These are phyloP conservation scores for Trypanosoma scelopori DNA, from an alignment of 208 protist species.

Conservation along the genomic window DNA sequence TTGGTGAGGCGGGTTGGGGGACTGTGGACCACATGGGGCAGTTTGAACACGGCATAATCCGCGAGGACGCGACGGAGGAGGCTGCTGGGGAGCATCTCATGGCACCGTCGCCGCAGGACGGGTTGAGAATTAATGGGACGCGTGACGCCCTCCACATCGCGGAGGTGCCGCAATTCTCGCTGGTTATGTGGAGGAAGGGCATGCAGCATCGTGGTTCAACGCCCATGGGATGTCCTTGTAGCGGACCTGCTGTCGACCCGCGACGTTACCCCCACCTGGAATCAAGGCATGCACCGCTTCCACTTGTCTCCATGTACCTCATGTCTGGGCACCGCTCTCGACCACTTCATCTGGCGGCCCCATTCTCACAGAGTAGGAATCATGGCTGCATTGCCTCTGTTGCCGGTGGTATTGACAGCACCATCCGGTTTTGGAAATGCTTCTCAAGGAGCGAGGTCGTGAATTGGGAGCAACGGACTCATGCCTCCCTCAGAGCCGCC, in stretches of 20 bases:
- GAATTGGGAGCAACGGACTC: slow-evolving; percentile 41
- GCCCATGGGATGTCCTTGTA: neutral
- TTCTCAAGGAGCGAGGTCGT: slow-evolving; percentile 42
- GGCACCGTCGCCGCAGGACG: neutral
- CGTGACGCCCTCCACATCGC: neutral
- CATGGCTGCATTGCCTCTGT: slow-evolving; percentile 61
- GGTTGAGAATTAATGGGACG: neutral
- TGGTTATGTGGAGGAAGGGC: slow-evolving; percentile 35
- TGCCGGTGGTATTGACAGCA: slow-evolving; percentile 64
- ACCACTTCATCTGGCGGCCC: slow-evolving; percentile 57
- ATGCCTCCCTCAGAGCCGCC: slow-evolving; percentile 34
- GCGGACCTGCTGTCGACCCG: neutral
- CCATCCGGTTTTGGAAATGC: slow-evolving; percentile 77
- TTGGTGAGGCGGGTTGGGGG: neutral
- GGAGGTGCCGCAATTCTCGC: slow-evolving; percentile 10
- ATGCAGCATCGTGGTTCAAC: slow-evolving; percentile 14
- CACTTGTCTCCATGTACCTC: slow-evolving; percentile 45
- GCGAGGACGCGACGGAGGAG: slow-evolving; percentile 1
- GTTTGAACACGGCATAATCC: slow-evolving; percentile 18
- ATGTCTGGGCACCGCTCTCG: slow-evolving; percentile 70
- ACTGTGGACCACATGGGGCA: slow-evolving; percentile 4
- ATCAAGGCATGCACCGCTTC: neutral
- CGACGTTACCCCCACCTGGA: neutral
- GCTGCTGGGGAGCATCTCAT: neutral
- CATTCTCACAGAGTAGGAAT: slow-evolving; percentile 46